These are phyloP conservation scores for Pterocarpus macrocarpus DNA, from an alignment of 306 rosid genomes.

Conservation along the genomic window DNA sequence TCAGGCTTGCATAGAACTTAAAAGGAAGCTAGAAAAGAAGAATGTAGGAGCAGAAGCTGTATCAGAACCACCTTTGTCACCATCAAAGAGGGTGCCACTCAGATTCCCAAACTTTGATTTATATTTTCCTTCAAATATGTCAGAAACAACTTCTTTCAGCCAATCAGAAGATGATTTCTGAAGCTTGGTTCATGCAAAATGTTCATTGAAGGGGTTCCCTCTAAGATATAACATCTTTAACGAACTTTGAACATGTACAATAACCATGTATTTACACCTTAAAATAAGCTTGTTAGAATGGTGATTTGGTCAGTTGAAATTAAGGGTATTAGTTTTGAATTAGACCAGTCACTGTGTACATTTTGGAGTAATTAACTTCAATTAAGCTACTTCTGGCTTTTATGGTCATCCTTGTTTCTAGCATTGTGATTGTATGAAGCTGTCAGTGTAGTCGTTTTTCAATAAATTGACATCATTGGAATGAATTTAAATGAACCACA, in stretches of 20 bases:
- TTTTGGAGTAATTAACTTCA: conserved; percentile 1
- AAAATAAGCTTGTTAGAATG: background rate
- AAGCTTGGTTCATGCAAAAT: conserved; percentile 45
- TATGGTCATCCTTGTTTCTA: conserved; percentile 10
- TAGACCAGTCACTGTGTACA: background rate
- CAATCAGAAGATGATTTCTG: conserved; percentile 72
- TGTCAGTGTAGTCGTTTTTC: background rate
- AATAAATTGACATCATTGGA: background rate
- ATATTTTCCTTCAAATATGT: conserved; percentile 54
- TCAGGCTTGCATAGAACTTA: conserved; percentile 65
- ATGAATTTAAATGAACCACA: background rate
- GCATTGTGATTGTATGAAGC: conserved; percentile 11
- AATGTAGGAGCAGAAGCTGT: conserved; percentile 40
- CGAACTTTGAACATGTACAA: conserved; percentile 33
- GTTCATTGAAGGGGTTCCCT: background rate
- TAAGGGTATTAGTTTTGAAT: conserved; percentile 4
- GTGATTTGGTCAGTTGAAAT: conserved; percentile 29
- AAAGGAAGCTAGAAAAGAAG: conserved; percentile 61
- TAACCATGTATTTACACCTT: background rate
- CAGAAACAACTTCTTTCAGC: conserved; percentile 54
- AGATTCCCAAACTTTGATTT: conserved; percentile 61
- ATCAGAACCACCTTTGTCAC: conserved; percentile 64
- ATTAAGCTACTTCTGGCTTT: background rate
- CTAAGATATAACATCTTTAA: background rate
- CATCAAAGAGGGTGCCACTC: conserved; percentile 44